Percentiles rank a stretch among this genome's conserved stretches.
These are phyloP conservation scores for Osmozyma mogii DNA, from an alignment of 805 yeast species.

Conservation along the genomic window DNA sequence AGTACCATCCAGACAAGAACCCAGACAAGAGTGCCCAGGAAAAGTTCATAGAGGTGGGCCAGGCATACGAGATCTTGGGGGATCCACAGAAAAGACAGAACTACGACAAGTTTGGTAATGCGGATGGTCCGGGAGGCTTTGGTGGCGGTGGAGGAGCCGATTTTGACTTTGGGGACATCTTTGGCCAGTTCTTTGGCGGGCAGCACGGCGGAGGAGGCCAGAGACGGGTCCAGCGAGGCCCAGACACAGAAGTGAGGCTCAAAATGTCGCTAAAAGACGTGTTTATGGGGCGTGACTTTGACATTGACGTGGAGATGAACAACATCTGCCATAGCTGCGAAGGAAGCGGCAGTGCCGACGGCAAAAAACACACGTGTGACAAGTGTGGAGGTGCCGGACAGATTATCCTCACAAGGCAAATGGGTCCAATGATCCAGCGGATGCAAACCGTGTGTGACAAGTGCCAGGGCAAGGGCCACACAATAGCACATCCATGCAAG, in stretches of 20 bases:
- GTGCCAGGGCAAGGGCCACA: constrained; percentile 73
- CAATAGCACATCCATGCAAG: constrained; percentile 56
- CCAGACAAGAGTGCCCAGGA: constrained; percentile 71
- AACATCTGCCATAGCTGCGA: constrained; percentile 70
- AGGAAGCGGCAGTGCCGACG: constrained; percentile 84
- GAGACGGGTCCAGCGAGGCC: constrained; percentile 42
- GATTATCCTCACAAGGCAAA: constrained; percentile 53
- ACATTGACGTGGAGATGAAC: constrained; percentile 59
- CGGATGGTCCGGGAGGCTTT: constrained; percentile 35
- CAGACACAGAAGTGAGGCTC: constrained; percentile 49
- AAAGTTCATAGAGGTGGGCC: constrained; percentile 83
- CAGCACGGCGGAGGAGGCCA: constrained; percentile 23
- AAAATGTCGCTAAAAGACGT: constrained; percentile 56
- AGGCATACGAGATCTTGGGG: constrained; percentile 80
- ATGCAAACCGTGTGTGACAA: constrained; percentile 71
- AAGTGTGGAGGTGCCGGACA: constrained; percentile 75
- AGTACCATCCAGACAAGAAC: constrained; percentile 93
- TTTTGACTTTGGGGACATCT: constrained; percentile 48
- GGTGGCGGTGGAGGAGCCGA: constrained; percentile 20
- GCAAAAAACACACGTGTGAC: constrained; percentile 54
- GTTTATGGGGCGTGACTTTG: constrained; percentile 59
- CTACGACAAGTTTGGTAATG: constrained; percentile 75
- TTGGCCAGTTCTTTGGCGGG: constrained; percentile 43
- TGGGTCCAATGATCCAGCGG: constrained; percentile 88
- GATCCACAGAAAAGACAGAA: constrained; percentile 60